Evolutionary conservation across 108 stramenopile genomes (phyloP).

Genomic region (Pseudonitzschia delicatissima): DNA sequence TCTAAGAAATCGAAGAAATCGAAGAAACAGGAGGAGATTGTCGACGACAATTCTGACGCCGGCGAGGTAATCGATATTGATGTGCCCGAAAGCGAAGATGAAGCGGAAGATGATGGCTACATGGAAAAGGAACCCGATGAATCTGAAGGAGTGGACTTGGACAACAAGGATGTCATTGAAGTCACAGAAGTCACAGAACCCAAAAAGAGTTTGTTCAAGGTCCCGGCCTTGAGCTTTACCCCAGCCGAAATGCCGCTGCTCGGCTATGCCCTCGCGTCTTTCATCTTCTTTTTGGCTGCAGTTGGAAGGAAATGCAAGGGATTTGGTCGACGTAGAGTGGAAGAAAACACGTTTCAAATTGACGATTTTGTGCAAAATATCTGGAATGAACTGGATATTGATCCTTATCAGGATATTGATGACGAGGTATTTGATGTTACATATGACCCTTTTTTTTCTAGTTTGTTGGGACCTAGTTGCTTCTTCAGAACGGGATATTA

Average conservation of each 20-base stretch:
- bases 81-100: not conserved
- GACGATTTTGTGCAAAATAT: no score
- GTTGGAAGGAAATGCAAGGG: no score
- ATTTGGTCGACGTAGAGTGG: no score
- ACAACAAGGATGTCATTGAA: not conserved
- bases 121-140: not conserved
- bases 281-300: constrained; percentile 1
- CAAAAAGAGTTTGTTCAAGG: not conserved
- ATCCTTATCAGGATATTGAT: no score
- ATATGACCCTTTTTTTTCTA: no score
- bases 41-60: not conserved
- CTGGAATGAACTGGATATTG: no score
- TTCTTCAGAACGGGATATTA: no score
- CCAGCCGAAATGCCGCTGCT: constrained; percentile 6
- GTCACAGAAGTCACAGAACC: not conserved
- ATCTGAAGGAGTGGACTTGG: not conserved
- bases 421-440: no score
- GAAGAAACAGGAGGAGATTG: not conserved
- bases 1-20: constrained; percentile 10
- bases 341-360: no score
- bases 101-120: not conserved
- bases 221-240: not conserved
- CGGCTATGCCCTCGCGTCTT: not conserved
- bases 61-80: not conserved
- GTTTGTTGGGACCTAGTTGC: no score